Evolutionary conservation across 2,329 filamentous ascomycete species (phyloP), one percentile per base, ranked within the genome.

Genomic region (Thermomyces lanuginosus): DNA sequence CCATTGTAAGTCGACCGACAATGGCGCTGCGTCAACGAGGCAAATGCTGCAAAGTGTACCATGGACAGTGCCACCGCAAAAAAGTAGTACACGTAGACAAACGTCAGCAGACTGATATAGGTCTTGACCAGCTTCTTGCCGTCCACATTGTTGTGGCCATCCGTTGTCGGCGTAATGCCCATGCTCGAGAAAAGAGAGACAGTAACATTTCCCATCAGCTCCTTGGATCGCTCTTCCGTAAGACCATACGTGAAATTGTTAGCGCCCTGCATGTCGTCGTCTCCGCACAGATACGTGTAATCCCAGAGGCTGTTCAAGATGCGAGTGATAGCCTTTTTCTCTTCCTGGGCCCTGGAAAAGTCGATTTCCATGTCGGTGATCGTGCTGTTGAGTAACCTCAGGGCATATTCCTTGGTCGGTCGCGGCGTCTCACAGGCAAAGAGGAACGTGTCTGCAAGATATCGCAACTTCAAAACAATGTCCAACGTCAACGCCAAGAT

Each of bases 401-500:
- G 43, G 11, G 49, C 49, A 9, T 33, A 27, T 9, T 31, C 30
- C 6, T 40, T 32, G 16, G 32, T 35, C 5, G 49, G 46, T 4
- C 43, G 42, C 30, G 48, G 45, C 16, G 47, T 40, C 34, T 53
- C 48, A 29, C 52, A 62, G 23, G 53, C 51, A 30, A 52, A 48
- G 16, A 46, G 31, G 14, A 60, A 45, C 6, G 49, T 52, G 12
- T 53, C 39, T 6, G 45, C 41, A 22, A 58, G 42, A 30, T 61
- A 56, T 12, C 38, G 39, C 26, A 53, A 43, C 30, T 58, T 61
- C 24, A 56, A 32, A 0, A 49, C 46, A 11, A 55, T 46, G 30
- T 60, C 58, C 12, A 61, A 43, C 5, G 60, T 58, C 19, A 63
- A 48, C 2, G 62, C 51, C 8, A 63, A 49, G 24, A 74, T 63